These are phyloP conservation scores for Neurospora sp. DNA, from an alignment of 495 filamentous ascomycete genomes.

Conservation along the genomic window DNA sequence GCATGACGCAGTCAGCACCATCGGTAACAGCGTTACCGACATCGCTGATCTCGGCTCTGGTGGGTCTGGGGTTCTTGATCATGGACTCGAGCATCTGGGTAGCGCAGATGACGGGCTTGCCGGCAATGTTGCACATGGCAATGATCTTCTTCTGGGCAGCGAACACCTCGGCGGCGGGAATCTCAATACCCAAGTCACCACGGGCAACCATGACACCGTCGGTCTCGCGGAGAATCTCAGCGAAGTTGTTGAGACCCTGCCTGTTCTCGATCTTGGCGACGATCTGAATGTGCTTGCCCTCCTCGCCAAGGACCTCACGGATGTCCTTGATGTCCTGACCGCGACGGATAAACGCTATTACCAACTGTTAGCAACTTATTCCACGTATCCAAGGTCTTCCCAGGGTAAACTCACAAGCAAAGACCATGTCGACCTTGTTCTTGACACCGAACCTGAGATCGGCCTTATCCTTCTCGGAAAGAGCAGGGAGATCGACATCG, in stretches of 20 bases:
- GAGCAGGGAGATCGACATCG: slow-evolving; percentile 91
- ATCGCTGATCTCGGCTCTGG: slow-evolving; percentile 94
- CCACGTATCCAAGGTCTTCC: neutral
- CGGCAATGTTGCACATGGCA: slow-evolving; percentile 98
- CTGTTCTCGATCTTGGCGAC: slow-evolving; percentile 99
- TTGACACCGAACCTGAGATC: slow-evolving; percentile 92
- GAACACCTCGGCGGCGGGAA: slow-evolving; percentile 95
- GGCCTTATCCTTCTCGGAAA: slow-evolving; percentile 95
- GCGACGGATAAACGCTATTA: slow-evolving; percentile 72
- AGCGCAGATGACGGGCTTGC: slow-evolving; percentile 94
- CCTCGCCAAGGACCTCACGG: slow-evolving; percentile 79
- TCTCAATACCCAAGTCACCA: slow-evolving; percentile 97
- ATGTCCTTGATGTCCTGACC: slow-evolving; percentile 87
- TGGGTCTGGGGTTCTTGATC: slow-evolving; percentile 98
- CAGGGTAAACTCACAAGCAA: slow-evolving; percentile 48
- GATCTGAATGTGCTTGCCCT: slow-evolving; percentile 96
- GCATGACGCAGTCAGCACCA: slow-evolving; percentile 97
- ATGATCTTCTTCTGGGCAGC: slow-evolving; percentile 99
- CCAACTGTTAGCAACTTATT: neutral
- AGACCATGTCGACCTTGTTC: slow-evolving; percentile 98
- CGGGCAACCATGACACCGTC: slow-evolving; percentile 99
- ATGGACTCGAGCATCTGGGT: slow-evolving; percentile 80
- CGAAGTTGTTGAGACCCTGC: slow-evolving; percentile 96
- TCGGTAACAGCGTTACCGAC: slow-evolving; percentile 97
- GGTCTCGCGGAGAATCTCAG: slow-evolving; percentile 89